Evolutionary conservation across 2,329 filamentous ascomycete species (phyloP).

Genomic region (Fusarium clavum): DNA sequence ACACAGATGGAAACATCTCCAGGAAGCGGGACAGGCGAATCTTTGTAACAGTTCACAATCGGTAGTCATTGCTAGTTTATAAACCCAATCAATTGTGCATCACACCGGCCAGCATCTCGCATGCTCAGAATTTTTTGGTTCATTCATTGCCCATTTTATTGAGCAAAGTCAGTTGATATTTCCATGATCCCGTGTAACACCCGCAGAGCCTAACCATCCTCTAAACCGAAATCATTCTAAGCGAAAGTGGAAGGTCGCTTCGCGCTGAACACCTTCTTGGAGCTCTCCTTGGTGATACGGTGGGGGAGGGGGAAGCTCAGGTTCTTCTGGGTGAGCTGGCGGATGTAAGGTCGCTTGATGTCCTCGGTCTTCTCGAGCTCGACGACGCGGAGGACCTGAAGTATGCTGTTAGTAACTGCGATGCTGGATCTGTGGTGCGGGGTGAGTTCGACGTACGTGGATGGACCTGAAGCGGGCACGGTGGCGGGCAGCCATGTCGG

Average conservation of each 20-base stretch:
- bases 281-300: slow-evolving; percentile 84
- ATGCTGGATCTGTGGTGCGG: too few species aligned
- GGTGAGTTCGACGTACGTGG: slow-evolving; percentile 76
- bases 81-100: slow-evolving; percentile 49
- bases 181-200: slow-evolving; percentile 73
- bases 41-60: slow-evolving; percentile 37
- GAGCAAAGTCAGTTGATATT: slow-evolving; percentile 69
- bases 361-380: slow-evolving; percentile 95
- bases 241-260: slow-evolving; percentile 97
- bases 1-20: slow-evolving; percentile 52
- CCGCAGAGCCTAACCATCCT: slow-evolving; percentile 65
- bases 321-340: slow-evolving; percentile 94
- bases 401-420: slow-evolving; percentile 11
- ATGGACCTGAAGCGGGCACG: slow-evolving; percentile 96
- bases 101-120: slow-evolving; percentile 40
- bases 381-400: slow-evolving; percentile 95
- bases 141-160: slow-evolving; percentile 61
- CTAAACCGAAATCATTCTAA: slow-evolving; percentile 74
- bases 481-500: slow-evolving; percentile 99
- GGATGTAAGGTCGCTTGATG: slow-evolving; percentile 99
- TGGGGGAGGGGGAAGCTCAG: slow-evolving; percentile 99
- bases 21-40: slow-evolving; percentile 40
- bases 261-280: slow-evolving; percentile 92
- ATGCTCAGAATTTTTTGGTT: slow-evolving; percentile 54
- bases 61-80: slow-evolving; percentile 41